Conservation (phyloP, 768 basidiomycete genomes). For the Lactarius deliciosus region DNA sequence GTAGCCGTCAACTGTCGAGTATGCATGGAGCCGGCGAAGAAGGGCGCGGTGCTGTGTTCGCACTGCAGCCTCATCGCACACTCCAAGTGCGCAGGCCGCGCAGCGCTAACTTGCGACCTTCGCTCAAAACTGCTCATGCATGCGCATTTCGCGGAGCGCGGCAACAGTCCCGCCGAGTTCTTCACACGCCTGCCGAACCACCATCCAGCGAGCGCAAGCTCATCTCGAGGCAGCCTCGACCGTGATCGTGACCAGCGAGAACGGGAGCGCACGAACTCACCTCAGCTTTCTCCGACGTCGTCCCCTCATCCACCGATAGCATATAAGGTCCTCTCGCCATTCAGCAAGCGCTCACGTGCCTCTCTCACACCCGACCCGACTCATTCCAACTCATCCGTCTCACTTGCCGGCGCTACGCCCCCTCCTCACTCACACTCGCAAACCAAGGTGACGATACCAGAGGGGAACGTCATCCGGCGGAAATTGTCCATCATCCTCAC, state of each 20-base stretch:
- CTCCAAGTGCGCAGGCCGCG: constrained; percentile 66
- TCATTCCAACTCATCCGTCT: constrained; percentile 26
- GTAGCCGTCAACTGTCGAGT: constrained; percentile 86
- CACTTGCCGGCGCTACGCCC: constrained; percentile 14
- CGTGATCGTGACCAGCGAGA: background rate
- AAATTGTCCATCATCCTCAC: constrained; percentile 42
- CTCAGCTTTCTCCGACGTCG: constrained; percentile 3
- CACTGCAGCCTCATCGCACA: constrained; percentile 90
- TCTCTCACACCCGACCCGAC: constrained; percentile 26
- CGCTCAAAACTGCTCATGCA: constrained; percentile 77
- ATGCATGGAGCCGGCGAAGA: constrained; percentile 78
- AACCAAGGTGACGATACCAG: constrained; percentile 4
- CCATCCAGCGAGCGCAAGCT: constrained; percentile 10
- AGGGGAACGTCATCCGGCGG: constrained; percentile 30
- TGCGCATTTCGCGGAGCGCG: constrained; percentile 74
- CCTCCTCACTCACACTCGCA: background rate
- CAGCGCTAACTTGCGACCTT: constrained; percentile 79
- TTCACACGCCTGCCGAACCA: constrained; percentile 50
- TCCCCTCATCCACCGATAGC: constrained; percentile 29
- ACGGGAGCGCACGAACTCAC: constrained; percentile 13
- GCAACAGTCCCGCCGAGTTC: constrained; percentile 52
- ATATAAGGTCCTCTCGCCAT: constrained; percentile 34
- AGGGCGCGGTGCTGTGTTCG: constrained; percentile 82
- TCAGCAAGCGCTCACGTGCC: constrained; percentile 24
- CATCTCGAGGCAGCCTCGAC: constrained; percentile 28